Evolutionary conservation across 2,329 filamentous ascomycete species (phyloP).

Genomic region (Talaromyces atroroseus): DNA sequence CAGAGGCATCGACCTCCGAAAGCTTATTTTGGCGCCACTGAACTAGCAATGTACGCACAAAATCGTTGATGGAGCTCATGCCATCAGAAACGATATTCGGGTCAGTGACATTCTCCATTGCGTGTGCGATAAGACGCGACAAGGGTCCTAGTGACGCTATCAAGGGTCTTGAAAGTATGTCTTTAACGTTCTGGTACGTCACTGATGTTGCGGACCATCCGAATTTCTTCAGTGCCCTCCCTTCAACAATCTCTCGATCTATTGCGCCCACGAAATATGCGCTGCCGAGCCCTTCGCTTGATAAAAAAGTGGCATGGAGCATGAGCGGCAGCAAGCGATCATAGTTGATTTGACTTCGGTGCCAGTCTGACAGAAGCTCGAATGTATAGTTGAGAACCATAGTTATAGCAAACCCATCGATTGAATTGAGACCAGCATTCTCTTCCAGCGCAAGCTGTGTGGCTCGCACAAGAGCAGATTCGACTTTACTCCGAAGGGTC

Average conservation of each 20-base stretch:
- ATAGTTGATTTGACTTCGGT: constrained; percentile 58
- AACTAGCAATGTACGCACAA: constrained; percentile 60
- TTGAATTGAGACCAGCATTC: constrained; percentile 45
- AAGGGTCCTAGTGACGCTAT: constrained; percentile 58
- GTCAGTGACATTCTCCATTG: constrained; percentile 53
- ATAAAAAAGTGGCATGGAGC: constrained; percentile 62
- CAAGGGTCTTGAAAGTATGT: constrained; percentile 53
- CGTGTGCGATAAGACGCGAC: constrained; percentile 58
- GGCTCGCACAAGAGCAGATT: constrained; percentile 67
- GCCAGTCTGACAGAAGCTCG: constrained; percentile 59
- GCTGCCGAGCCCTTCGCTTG: constrained; percentile 66
- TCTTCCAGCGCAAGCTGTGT: constrained; percentile 67
- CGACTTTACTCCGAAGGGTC: constrained; percentile 61
- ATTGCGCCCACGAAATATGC: constrained; percentile 70
- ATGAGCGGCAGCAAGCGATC: constrained; percentile 65
- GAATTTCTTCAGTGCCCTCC: constrained; percentile 48
- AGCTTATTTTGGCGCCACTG: constrained; percentile 72
- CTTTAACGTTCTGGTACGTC: constrained; percentile 54
- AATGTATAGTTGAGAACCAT: constrained; percentile 74
- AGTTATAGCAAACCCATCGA: constrained; percentile 52
- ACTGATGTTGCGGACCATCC: constrained; percentile 59
- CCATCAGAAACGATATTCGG: constrained; percentile 36
- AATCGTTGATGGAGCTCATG: constrained; percentile 59
- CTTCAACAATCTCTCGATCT: constrained; percentile 59
- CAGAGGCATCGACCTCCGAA: constrained; percentile 63